phyloP scores from a whole-genome alignment of 257 asterid species.

The Rhazya stricta region DNA sequence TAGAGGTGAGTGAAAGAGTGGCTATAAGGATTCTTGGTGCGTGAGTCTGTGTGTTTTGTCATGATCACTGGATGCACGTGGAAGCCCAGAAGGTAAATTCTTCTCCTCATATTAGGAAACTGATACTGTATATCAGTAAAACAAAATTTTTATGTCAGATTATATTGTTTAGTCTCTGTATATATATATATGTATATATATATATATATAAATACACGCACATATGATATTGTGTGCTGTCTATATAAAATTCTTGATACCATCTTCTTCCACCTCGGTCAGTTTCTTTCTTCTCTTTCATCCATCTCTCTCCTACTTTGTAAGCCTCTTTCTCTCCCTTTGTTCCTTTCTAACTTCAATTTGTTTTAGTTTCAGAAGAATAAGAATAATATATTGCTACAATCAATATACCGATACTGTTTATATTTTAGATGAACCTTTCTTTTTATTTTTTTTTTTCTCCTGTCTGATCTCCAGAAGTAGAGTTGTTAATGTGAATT shows the following conservation, averaged over 20 bases:
- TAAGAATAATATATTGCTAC: neutral
- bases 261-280: constrained; percentile 47
- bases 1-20: neutral
- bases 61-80: constrained; percentile 25
- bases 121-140: constrained; percentile 9
- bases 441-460: neutral
- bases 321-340: constrained; percentile 38
- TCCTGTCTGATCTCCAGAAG: constrained; percentile 3
- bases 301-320: constrained; percentile 42
- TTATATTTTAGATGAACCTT: neutral
- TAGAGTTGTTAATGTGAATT: constrained; percentile 15
- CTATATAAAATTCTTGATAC: constrained; percentile 33
- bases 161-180: neutral
- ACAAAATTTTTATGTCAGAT: constrained; percentile 1
- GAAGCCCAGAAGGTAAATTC: constrained; percentile 21
- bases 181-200: constrained; percentile 5
- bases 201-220: constrained; percentile 6
- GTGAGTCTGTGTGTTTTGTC: constrained; percentile 21
- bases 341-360: constrained; percentile 8
- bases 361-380: neutral
- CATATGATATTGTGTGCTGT: constrained; percentile 18
- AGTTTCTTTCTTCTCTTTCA: constrained; percentile 47
- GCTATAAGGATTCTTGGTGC: neutral
- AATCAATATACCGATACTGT: neutral
- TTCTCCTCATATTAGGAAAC: constrained; percentile 10